These are phyloP conservation scores for Colletotrichum tropicale DNA, from an alignment of 2,329 filamentous ascomycete genomes.

Conservation along the genomic window DNA sequence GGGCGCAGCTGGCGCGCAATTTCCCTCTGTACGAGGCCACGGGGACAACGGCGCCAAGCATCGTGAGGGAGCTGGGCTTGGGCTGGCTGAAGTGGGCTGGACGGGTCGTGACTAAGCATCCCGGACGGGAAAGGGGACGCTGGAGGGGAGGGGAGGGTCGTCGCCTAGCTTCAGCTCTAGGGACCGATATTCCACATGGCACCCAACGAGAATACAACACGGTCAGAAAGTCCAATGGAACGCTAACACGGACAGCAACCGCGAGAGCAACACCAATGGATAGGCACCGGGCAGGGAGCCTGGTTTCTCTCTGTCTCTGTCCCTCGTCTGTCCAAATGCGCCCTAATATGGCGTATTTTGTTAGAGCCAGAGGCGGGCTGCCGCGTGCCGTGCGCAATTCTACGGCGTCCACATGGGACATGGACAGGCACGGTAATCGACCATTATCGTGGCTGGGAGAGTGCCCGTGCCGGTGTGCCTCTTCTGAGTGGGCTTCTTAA, in stretches of 20 bases:
- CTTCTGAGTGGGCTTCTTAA: not conserved
- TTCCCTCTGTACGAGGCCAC: conserved; percentile 10
- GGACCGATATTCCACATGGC: not conserved
- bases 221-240: not conserved
- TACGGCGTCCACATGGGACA: not conserved
- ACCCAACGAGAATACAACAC: not conserved
- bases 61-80: not conserved
- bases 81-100: not conserved
- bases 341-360: not conserved
- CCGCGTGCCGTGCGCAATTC: not conserved
- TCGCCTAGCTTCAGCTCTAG: not conserved
- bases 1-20: conserved; percentile 11
- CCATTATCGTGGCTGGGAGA: not conserved
- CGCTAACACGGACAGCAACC: not conserved
- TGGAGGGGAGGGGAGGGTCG: not conserved
- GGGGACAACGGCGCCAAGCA: conserved; percentile 8
- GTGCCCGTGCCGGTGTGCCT: not conserved
- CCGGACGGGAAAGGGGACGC: not conserved
- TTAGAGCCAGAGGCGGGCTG: not conserved
- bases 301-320: not conserved
- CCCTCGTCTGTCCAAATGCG: not conserved
- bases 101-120: not conserved
- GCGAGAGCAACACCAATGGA: not conserved
- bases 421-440: not conserved
- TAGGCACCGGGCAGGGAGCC: not conserved